Base-by-base conservation (phyloP, 1,284 basidiomycete species). In the Melampsora larici-populina region DNA sequence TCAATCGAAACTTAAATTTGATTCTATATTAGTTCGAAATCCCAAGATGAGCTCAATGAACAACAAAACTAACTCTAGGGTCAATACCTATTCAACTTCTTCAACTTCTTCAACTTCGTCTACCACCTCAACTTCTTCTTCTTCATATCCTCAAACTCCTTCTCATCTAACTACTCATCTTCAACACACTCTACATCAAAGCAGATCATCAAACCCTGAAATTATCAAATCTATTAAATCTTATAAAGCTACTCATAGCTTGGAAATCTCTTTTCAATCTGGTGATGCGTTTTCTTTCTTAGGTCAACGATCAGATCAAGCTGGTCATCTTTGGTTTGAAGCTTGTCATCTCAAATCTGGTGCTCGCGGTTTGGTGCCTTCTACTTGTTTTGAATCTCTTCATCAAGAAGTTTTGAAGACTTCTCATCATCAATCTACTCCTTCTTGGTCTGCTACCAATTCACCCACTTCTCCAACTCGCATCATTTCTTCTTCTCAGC, bases 281-380 rank as follows among this genome's bases (percentile, higher is more conserved):
- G 97, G 97, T 79, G 96, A 99, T 86, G 97, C 98, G 85, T 98
- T 97, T 87, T 92, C 98, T 85, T 94, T 99, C 79, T 87, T 93
- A 48, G 89, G 89, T 79, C 92, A 96, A 81, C 86, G 88, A 18
- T 86, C 89, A 77, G 65, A 79, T 69, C 83, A 85, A 65, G 83
- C 86, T 29, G 83, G 84, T n/a, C 81, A 84, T 60, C 36, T 36
- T 36, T 86, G 85, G 85, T 84, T 84, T 79, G 85, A 86, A 72
- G 85, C 85, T 3, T 82, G 81, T 74, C 85, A 98, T 84, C 96
- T 96, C n/a, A 88, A 94, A 81, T 91, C 91, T 15, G 92, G 93
- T 60, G 91, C 94, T 4, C 88, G 97, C 78, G 96, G 96, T 6
- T 87, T 96, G 51, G 96, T 99, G 0, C 94, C 94, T 48, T 97